phyloP scores from a whole-genome alignment of 306 rosid species.

The Rubus parviflorus region DNA sequence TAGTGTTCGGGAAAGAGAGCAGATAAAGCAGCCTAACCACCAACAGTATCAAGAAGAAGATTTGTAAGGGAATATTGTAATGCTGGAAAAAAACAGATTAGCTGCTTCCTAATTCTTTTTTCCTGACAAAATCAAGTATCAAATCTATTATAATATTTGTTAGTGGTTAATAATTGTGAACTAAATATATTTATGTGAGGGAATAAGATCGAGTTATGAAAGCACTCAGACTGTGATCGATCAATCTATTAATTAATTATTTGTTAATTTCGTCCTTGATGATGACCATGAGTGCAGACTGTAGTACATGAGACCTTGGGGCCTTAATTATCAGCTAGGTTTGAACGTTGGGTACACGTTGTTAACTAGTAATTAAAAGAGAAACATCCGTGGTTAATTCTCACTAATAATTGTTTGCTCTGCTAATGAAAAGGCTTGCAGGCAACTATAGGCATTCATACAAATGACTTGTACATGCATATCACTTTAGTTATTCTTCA shows the following conservation, averaged over 20 bases:
- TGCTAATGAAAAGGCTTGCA: neutral
- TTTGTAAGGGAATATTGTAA: slow-evolving; percentile 8
- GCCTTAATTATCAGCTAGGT: neutral
- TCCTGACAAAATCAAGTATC: slow-evolving; percentile 1
- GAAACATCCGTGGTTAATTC: neutral
- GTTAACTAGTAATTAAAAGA: neutral
- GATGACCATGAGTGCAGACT: neutral
- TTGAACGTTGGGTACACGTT: neutral
- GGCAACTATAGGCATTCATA: too few species aligned
- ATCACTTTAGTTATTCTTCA: too few species aligned
- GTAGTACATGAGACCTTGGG: neutral
- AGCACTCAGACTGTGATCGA: neutral
- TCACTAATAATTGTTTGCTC: neutral
- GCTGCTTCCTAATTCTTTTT: slow-evolving; percentile 21
- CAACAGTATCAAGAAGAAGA: slow-evolving; percentile 17
- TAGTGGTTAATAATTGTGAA: neutral
- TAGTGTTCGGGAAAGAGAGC: neutral
- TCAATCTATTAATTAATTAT: neutral
- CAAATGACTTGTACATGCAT: too few species aligned
- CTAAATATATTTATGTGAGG: neutral
- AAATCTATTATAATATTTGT: slow-evolving; percentile 2
- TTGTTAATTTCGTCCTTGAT: neutral
- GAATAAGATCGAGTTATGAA: neutral
- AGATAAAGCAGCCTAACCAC: neutral
- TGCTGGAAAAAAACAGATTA: slow-evolving; percentile 5